Percentiles rank a stretch among this genome's conserved stretches.
Conservation (phyloP, 768 basidiomycete genomes). For the Exidia glandulosa region DNA sequence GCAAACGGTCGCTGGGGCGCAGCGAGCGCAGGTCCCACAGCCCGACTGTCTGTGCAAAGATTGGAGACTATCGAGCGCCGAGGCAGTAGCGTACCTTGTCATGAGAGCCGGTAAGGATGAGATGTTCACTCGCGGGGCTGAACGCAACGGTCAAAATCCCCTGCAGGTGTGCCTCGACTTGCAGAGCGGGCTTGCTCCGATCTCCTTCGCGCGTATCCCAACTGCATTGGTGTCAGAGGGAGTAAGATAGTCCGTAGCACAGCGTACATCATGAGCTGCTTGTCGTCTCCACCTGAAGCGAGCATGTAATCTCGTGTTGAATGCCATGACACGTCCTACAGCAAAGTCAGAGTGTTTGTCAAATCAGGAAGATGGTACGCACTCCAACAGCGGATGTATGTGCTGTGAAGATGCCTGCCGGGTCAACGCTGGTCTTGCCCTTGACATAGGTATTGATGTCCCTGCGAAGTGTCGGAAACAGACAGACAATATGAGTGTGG, state of each 20-base stretch:
- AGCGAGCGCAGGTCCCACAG: constrained; percentile 74
- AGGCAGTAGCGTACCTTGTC: constrained; percentile 58
- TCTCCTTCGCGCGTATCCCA: constrained; percentile 78
- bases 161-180: constrained; percentile 76
- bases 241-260: constrained; percentile 3
- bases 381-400: constrained; percentile 91
- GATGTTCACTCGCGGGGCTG: constrained; percentile 67
- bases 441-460: constrained; percentile 86
- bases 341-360: constrained; percentile 1
- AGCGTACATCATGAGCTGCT: constrained; percentile 82
- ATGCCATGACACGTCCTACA: constrained; percentile 95
- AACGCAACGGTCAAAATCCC: constrained; percentile 90
- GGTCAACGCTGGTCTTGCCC: constrained; percentile 68
- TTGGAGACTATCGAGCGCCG: background rate
- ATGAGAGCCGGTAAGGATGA: constrained; percentile 83
- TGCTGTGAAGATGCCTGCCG: constrained; percentile 71
- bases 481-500: constrained; percentile 5
- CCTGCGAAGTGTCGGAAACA: constrained; percentile 36
- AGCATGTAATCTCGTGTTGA: constrained; percentile 70
- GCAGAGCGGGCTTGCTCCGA: constrained; percentile 51
- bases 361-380: constrained; percentile 18
- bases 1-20: constrained; percentile 58
- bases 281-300: constrained; percentile 93
- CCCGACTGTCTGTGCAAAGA: constrained; percentile 55
- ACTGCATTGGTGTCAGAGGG: constrained; percentile 28